Evolutionary conservation across 2,329 filamentous ascomycete genomes (phyloP).

Genomic region (Botrytis pseudocinerea): DNA sequence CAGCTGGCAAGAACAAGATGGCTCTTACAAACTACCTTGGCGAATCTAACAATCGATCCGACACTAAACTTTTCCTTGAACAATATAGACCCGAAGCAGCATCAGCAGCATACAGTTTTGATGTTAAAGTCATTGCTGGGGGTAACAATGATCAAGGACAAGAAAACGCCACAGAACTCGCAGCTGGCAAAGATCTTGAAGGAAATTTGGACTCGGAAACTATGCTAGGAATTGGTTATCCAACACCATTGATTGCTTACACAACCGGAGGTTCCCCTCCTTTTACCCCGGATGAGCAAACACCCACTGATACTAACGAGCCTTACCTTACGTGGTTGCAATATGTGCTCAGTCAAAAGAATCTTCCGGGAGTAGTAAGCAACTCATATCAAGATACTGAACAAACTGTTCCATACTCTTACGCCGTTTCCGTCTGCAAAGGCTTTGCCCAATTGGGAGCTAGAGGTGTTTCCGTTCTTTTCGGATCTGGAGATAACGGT

Average conservation of each 20-base stretch:
- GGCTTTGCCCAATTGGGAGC: constrained; percentile 54
- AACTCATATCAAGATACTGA: constrained; percentile 61
- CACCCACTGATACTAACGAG: constrained; percentile 46
- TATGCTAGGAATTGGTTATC: constrained; percentile 54
- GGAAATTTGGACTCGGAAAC: constrained; percentile 59
- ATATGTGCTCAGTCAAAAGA: constrained; percentile 48
- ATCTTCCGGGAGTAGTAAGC: constrained; percentile 55
- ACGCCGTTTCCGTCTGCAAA: constrained; percentile 54
- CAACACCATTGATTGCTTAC: constrained; percentile 54
- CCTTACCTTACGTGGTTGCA: constrained; percentile 58
- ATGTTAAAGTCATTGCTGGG: constrained; percentile 22
- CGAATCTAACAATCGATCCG: constrained; percentile 34
- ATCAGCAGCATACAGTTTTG: constrained; percentile 23
- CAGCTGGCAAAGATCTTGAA: constrained; percentile 42
- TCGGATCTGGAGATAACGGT: constrained; percentile 54
- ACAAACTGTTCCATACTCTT: constrained; percentile 52
- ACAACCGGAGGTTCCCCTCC: constrained; percentile 57
- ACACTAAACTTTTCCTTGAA: constrained; percentile 32
- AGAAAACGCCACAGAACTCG: constrained; percentile 26
- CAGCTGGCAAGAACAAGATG: constrained; percentile 30
- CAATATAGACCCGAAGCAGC: constrained; percentile 31
- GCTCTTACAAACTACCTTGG: constrained; percentile 34
- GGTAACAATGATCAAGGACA: constrained; percentile 27
- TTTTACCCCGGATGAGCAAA: constrained; percentile 48
- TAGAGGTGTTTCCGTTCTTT: constrained; percentile 54